These are phyloP conservation scores for Seiridium unicorne DNA, from an alignment of 2,329 filamentous ascomycete species.

Conservation along the genomic window DNA sequence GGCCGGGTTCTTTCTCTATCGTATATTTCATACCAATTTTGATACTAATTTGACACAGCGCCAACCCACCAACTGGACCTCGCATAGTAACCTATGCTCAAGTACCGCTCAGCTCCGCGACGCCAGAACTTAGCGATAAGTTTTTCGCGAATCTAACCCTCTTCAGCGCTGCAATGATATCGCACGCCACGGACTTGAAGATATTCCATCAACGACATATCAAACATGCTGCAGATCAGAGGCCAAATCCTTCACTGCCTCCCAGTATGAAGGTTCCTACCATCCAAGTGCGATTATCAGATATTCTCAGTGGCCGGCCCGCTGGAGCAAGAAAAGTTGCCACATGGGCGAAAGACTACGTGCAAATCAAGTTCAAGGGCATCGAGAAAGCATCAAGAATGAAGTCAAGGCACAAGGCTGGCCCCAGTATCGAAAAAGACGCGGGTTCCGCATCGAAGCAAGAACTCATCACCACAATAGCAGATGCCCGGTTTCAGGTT, in stretches of 20 bases:
- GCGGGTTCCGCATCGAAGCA: slow-evolving; percentile 14
- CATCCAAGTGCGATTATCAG: slow-evolving; percentile 47
- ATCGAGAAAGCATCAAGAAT: slow-evolving; percentile 27
- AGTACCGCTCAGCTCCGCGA: slow-evolving; percentile 41
- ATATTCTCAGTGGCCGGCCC: slow-evolving; percentile 29
- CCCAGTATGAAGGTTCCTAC: slow-evolving; percentile 45
- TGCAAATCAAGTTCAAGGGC: slow-evolving; percentile 57
- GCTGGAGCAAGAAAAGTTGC: slow-evolving; percentile 17
- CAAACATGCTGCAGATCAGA: slow-evolving; percentile 32
- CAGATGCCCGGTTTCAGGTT: slow-evolving; percentile 56
- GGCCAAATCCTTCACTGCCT: slow-evolving; percentile 36
- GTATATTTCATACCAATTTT: no score
- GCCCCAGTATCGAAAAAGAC: slow-evolving; percentile 6
- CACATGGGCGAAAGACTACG: slow-evolving; percentile 58
- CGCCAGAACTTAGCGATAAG: slow-evolving; percentile 41
- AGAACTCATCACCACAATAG: slow-evolving; percentile 35
- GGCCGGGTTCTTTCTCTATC: not conserved
- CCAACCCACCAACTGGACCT: slow-evolving; percentile 13
- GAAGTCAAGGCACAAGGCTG: slow-evolving; percentile 2
- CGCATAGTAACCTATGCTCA: slow-evolving; percentile 31
- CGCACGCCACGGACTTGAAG: slow-evolving; percentile 48
- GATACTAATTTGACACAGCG: not conserved
- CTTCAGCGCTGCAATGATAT: slow-evolving; percentile 50
- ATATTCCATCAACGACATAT: slow-evolving; percentile 44
- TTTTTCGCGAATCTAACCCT: slow-evolving; percentile 54